A percentile compares a stretch with the other conserved stretches of the same genome.
phyloP scores from a whole-genome alignment of 2,329 filamentous ascomycete species.

The Fusarium nanum region DNA sequence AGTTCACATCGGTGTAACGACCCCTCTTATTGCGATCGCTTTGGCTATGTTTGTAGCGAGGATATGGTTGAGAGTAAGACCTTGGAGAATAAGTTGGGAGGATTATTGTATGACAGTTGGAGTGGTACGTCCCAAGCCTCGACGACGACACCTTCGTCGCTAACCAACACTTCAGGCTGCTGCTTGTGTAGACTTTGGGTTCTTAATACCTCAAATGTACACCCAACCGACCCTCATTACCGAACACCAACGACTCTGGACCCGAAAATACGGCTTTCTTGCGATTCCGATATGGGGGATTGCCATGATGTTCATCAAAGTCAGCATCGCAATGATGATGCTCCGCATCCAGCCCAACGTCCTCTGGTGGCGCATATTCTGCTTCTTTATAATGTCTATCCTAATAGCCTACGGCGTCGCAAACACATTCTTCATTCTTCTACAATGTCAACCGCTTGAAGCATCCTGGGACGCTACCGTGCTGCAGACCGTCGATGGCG shows the following conservation, averaged over 20 bases:
- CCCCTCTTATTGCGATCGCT: neutral
- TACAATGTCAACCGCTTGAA: conserved; percentile 12
- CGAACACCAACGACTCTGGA: neutral
- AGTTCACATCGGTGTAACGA: neutral
- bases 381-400: conserved; percentile 10
- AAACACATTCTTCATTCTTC: conserved; percentile 20
- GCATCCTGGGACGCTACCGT: conserved; percentile 5
- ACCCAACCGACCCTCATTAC: conserved; percentile 1
- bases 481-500: neutral
- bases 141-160: accelerated
- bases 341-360: conserved; percentile 10
- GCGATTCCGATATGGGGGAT: conserved; percentile 16
- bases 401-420: conserved; percentile 6
- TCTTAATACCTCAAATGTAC: conserved; percentile 16
- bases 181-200: conserved; percentile 7
- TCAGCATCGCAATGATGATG: conserved; percentile 32
- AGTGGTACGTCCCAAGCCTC: neutral
- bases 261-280: conserved; percentile 13
- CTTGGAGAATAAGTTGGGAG: conserved; percentile 16
- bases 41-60: conserved; percentile 6
- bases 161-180: too few species aligned
- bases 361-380: conserved; percentile 14
- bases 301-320: conserved; percentile 28
- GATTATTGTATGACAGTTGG: conserved; percentile 9
- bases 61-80: neutral